Percentiles rank a stretch among this genome's conserved stretches.
These are phyloP conservation scores for Monilinia vaccinii-corymbosi DNA, from an alignment of 2,329 filamentous ascomycete species.

Conservation along the genomic window DNA sequence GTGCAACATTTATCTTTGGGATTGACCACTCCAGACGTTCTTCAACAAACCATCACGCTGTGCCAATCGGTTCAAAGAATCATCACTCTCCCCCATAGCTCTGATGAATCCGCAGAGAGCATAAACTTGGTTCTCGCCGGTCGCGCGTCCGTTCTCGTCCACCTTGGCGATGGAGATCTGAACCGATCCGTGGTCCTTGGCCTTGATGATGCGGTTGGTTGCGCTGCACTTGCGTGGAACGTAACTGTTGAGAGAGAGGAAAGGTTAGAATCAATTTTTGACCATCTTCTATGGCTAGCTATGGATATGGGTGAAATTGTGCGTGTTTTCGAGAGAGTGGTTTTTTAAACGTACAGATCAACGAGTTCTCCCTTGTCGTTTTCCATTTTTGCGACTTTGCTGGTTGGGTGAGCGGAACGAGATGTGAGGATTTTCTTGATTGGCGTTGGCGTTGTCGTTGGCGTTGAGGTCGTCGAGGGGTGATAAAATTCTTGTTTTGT, in stretches of 20 bases:
- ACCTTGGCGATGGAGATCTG: constrained; percentile 97
- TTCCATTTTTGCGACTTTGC: constrained; percentile 69
- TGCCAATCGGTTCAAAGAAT: constrained; percentile 88
- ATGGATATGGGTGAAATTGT: background rate
- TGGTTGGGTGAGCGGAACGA: constrained; percentile 21
- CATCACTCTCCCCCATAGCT: constrained; percentile 95
- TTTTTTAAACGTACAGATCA: constrained; percentile 86
- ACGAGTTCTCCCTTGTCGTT: constrained; percentile 99
- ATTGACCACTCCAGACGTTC: constrained; percentile 75
- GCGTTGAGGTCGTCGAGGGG: constrained; percentile 27
- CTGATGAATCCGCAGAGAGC: constrained; percentile 96
- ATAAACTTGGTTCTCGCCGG: constrained; percentile 95
- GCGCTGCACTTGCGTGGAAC: constrained; percentile 98
- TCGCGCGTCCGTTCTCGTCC: constrained; percentile 91
- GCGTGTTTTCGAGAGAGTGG: background rate
- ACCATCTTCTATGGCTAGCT: background rate
- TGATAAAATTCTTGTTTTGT: constrained; percentile 23
- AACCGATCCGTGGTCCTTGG: constrained; percentile 98
- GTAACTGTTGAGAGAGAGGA: constrained; percentile 52
- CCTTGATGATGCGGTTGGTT: constrained; percentile 99
- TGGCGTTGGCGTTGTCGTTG: constrained; percentile 17
- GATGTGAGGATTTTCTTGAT: constrained; percentile 5
- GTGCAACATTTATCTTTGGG: constrained; percentile 29
- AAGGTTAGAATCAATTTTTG: constrained; percentile 7
- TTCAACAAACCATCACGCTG: constrained; percentile 96